Percentiles rank a stretch among this genome's conserved stretches.
phyloP scores from a whole-genome alignment of 805 yeast genomes.

The Myxozyma neotropica region DNA sequence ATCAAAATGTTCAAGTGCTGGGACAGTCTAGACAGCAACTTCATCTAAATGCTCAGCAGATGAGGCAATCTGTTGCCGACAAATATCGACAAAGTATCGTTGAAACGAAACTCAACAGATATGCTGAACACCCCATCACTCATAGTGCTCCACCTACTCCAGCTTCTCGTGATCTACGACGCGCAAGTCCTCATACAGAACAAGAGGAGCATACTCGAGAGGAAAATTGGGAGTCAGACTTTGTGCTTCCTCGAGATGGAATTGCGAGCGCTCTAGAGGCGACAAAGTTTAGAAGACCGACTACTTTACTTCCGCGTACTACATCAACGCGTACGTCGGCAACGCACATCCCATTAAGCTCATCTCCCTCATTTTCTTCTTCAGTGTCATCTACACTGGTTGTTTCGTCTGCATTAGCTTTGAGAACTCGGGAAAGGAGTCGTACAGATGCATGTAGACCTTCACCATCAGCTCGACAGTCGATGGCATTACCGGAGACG shows the following conservation, averaged over 20 bases:
- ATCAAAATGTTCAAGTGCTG: background rate
- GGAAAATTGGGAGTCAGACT: conserved; percentile 23
- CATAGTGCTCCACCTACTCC: background rate
- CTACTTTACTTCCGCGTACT: conserved; percentile 3
- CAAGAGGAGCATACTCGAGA: background rate
- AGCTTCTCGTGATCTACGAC: background rate
- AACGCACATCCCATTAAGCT: background rate
- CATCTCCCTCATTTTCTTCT: conserved; percentile 9
- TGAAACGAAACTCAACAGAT: conserved; percentile 9
- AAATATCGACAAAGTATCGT: conserved; percentile 1
- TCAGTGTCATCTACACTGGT: background rate
- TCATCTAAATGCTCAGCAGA: conserved; percentile 4
- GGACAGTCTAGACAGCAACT: conserved; percentile 12
- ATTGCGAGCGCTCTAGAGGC: background rate
- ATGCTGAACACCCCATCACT: background rate
- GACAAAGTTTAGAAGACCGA: conserved; percentile 1
- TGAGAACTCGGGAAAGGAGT: background rate
- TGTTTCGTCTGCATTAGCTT: background rate
- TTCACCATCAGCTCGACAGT: conserved; percentile 1
- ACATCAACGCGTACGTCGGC: conserved; percentile 2
- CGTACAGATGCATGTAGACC: background rate
- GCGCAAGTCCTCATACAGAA: background rate
- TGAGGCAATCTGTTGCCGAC: conserved; percentile 8
- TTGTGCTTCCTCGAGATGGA: conserved; percentile 4
- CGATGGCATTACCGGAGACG: background rate